Evolutionary conservation across 495 filamentous ascomycete genomes (phyloP), one percentile per base, ranked within the genome.

Genomic region (Lichenothelia convexa): DNA sequence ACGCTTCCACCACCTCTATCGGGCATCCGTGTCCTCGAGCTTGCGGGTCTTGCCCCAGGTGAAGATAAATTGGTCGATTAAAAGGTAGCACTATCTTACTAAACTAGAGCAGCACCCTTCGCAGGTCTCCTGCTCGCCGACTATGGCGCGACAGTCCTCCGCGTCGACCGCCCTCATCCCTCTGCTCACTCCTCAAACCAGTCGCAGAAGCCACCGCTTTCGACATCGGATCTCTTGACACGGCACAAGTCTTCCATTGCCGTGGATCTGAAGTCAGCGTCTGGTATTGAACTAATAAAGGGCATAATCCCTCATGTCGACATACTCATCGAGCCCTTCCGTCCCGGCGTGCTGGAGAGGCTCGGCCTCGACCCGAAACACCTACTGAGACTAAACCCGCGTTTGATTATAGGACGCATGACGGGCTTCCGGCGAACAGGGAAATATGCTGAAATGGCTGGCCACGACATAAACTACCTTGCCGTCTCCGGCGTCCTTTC

Each of bases 401-500:
- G 75, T 2, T 58, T 95, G 2, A 70, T 94, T 34, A 73, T 91
- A 30, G 82, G 68, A 4, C 77, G 86, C 12, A 70, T 94, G 62
- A 87, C 85, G 4, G 87, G 87, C 0, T 93, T 93, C 52, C 67
- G 86, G 4, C 68, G 84, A 18, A 81, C 87, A 48, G 85, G 86
- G 1, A 74, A 73, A 44, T 94, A 91, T 56, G 69, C 68, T 29
- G 48, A 62, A 40, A 93, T 93, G 84, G 87, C 87, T 0, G 86
- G 87, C n/a, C 87, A 95, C 46, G 87, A 95, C 51, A 93, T 95
- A 51, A 95, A 95, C 49, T 95, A 93, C 55, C 74, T 95, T 17
- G 80, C 86, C 22, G 81, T 92, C 0, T 80, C 77, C 1, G 87
- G 87, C 0, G 77, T 78, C 0, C 57, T 95, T 11, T 67, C 64